These are phyloP conservation scores for Sphaerostilbella broomeana DNA, from an alignment of 2,329 filamentous ascomycete genomes.

Conservation along the genomic window DNA sequence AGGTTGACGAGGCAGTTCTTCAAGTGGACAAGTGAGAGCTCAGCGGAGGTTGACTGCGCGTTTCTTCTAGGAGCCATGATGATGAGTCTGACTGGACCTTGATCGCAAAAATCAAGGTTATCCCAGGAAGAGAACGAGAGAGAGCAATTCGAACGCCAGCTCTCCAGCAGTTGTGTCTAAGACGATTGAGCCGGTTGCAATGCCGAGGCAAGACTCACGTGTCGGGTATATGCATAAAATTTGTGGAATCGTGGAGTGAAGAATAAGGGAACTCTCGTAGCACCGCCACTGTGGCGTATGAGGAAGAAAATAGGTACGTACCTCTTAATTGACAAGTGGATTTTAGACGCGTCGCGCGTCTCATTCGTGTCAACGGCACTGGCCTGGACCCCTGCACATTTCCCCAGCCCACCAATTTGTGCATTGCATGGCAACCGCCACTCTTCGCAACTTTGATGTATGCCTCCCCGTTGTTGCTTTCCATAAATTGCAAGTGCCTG, in stretches of 20 bases:
- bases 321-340: constrained; percentile 11
- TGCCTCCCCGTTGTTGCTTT: not conserved
- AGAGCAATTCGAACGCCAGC: no score
- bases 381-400: constrained; percentile 21
- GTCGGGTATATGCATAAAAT: constrained; percentile 16
- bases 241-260: not conserved
- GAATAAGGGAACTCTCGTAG: not conserved
- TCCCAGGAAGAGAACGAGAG: not conserved
- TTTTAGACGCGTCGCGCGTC: constrained; percentile 26
- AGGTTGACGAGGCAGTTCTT: constrained; percentile 96
- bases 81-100: constrained; percentile 8
- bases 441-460: not conserved
- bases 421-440: constrained; percentile 17
- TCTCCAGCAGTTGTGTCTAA: no score
- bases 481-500: constrained; percentile 13
- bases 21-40: constrained; percentile 77
- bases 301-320: constrained; percentile 3
- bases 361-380: constrained; percentile 24
- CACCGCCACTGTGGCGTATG: constrained; percentile 11
- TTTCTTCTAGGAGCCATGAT: constrained; percentile 47
- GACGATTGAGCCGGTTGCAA: constrained; percentile 14
- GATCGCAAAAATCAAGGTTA: not conserved
- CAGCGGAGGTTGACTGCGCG: constrained; percentile 62
- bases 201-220: constrained; percentile 33
- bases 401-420: constrained; percentile 29